phyloP scores from a whole-genome alignment of 768 basidiomycete genomes.

The Podaxis sp. region DNA sequence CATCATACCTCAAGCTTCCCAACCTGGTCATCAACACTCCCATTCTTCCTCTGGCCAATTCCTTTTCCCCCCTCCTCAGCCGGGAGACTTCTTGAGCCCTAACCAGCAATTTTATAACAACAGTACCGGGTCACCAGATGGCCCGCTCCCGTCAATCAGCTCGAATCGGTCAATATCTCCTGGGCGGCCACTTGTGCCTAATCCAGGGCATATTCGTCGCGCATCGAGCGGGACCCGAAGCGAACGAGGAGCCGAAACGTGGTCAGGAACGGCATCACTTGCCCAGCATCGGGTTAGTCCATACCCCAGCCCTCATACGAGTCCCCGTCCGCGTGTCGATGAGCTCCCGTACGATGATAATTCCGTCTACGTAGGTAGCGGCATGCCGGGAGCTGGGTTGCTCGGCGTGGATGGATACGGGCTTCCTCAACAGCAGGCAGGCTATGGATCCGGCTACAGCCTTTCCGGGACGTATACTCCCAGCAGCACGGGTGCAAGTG shows the following conservation, averaged over 20 bases:
- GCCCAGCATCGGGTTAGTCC: slow-evolving; percentile 51
- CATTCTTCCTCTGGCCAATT: slow-evolving; percentile 16
- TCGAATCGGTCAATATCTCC: slow-evolving; percentile 15
- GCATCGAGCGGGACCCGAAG: slow-evolving; percentile 42
- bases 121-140: slow-evolving; percentile 8
- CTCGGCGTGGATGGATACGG: slow-evolving; percentile 9
- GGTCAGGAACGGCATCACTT: slow-evolving; percentile 12
- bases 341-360: slow-evolving; percentile 41
- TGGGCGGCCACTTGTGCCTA: slow-evolving; percentile 17
- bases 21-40: slow-evolving; percentile 12
- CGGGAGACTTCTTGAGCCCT: slow-evolving; percentile 19
- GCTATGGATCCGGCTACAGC: slow-evolving; percentile 14
- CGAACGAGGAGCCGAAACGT: slow-evolving; percentile 38
- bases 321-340: slow-evolving; percentile 52
- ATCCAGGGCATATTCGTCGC: slow-evolving; percentile 36
- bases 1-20: background rate
- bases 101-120: slow-evolving; percentile 18
- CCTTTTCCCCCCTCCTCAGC: slow-evolving; percentile 15
- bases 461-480: slow-evolving; percentile 18
- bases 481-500: slow-evolving; percentile 9
- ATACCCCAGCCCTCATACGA: slow-evolving; percentile 69
- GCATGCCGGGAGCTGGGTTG: slow-evolving; percentile 12
- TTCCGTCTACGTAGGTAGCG: background rate
- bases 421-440: slow-evolving; percentile 4
- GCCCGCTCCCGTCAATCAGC: slow-evolving; percentile 23